Conservation (phyloP, 192 early-diverging fungal genomes). For the Backusella tuberculispora region DNA sequence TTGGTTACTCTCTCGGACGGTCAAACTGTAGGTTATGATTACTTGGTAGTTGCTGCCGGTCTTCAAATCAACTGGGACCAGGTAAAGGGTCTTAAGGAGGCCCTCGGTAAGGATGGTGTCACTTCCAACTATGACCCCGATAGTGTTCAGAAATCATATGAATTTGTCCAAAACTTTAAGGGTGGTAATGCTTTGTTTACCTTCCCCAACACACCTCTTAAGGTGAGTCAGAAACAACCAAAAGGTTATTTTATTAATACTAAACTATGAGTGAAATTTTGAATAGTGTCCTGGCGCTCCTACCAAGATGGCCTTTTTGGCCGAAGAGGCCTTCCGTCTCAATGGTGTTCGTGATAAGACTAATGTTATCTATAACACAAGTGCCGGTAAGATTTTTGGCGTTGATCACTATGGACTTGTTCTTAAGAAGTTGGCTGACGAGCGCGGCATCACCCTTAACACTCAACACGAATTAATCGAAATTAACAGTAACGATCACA, state of each 20-base stretch:
- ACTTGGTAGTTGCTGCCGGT: slow-evolving; percentile 76
- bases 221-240: slow-evolving; percentile 35
- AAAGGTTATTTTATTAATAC: background rate
- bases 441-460: slow-evolving; percentile 72
- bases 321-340: slow-evolving; percentile 81
- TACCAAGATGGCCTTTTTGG: slow-evolving; percentile 86
- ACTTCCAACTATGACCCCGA: slow-evolving; percentile 80
- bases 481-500: slow-evolving; percentile 62
- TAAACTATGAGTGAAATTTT: background rate
- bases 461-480: slow-evolving; percentile 72
- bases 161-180: slow-evolving; percentile 71
- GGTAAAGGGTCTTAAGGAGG: slow-evolving; percentile 73
- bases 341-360: slow-evolving; percentile 68
- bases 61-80: slow-evolving; percentile 79
- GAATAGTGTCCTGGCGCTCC: slow-evolving; percentile 80
- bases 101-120: slow-evolving; percentile 82
- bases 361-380: slow-evolving; percentile 76
- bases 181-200: slow-evolving; percentile 87
- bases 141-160: slow-evolving; percentile 73
- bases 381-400: slow-evolving; percentile 86
- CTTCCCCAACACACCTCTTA: slow-evolving; percentile 85
- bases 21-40: slow-evolving; percentile 66
- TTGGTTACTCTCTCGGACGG: slow-evolving; percentile 69
- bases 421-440: slow-evolving; percentile 67
- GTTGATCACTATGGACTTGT: slow-evolving; percentile 81